Conservation (phyloP, 257 asterid genomes). For the Solanum boliviense region DNA sequence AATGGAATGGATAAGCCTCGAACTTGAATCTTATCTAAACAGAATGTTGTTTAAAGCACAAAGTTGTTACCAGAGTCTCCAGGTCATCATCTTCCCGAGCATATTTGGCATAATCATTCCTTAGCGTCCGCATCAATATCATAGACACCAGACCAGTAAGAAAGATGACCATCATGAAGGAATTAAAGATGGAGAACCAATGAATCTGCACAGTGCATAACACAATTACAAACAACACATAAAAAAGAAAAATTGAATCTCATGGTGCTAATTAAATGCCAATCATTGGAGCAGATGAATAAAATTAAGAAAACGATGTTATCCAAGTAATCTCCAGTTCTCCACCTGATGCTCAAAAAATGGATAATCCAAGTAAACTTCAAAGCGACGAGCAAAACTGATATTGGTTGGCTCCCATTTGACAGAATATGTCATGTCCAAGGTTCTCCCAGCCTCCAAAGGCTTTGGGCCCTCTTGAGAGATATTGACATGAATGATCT, state of each 20-base stretch:
- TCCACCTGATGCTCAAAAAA: constrained; percentile 97
- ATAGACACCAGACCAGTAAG: constrained; percentile 94
- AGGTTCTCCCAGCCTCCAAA: constrained; percentile 58
- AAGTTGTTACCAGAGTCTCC: constrained; percentile 68
- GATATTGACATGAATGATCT: constrained; percentile 96
- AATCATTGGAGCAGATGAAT: not conserved
- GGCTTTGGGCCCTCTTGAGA: constrained; percentile 78
- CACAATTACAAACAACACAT: not conserved
- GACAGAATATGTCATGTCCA: constrained; percentile 89
- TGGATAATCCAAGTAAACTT: constrained; percentile 92
- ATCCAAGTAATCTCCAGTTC: not conserved
- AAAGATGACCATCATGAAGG: constrained; percentile 99
- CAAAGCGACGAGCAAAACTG: constrained; percentile 86
- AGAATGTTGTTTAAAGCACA: not conserved
- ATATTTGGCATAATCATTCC: constrained; percentile 97
- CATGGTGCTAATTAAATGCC: not conserved
- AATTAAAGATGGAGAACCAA: constrained; percentile 94
- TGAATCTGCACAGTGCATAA: constrained; percentile 57
- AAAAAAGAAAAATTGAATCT: not conserved
- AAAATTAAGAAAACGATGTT: not conserved
- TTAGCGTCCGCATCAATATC: constrained; percentile 93
- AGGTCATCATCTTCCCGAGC: constrained; percentile 99
- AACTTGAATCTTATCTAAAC: not conserved
- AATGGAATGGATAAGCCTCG: not conserved
- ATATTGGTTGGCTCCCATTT: constrained; percentile 76